Percentiles rank a stretch among this genome's conserved stretches.
Evolutionary conservation across 352 stramenopile species (phyloP).

Genomic region (Phytophthora ohioensis): DNA sequence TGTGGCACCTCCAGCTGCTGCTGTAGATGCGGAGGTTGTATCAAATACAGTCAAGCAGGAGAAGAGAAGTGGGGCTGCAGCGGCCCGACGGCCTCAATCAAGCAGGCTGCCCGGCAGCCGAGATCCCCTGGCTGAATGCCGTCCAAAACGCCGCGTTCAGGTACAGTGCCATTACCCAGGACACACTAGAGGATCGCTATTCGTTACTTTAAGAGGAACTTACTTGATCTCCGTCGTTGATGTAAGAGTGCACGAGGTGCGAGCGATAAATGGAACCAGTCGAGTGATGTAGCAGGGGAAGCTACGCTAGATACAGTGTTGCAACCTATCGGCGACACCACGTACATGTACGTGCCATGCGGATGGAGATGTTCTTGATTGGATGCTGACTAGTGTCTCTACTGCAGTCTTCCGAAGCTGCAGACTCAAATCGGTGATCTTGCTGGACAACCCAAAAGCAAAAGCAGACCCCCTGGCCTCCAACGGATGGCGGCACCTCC

Average conservation of each 20-base stretch:
- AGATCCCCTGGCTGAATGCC: constrained; percentile 13
- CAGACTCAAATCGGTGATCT: constrained; percentile 1
- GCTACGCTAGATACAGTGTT: not conserved
- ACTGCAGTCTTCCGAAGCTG: constrained; percentile 27
- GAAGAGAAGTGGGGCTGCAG: constrained; percentile 27
- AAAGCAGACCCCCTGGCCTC: not conserved
- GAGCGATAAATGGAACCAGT: constrained; percentile 9
- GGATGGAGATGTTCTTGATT: not conserved
- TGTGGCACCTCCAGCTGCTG: not conserved
- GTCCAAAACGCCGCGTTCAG: constrained; percentile 41
- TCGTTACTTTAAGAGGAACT: not conserved
- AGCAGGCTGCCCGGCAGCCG: constrained; percentile 5
- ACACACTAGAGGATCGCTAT: not conserved
- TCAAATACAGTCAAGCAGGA: not conserved
- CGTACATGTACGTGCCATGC: constrained; percentile 22
- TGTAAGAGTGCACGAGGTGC: constrained; percentile 43
- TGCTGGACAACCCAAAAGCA: not conserved
- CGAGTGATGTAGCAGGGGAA: not conserved
- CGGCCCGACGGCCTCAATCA: constrained; percentile 30
- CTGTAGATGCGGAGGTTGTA: not conserved
- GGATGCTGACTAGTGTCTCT: not conserved
- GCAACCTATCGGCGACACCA: constrained; percentile 10
- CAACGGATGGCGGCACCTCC: not conserved
- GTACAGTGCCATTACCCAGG: constrained; percentile 13
- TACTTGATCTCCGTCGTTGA: not conserved